A percentile compares a stretch with the other conserved stretches of the same genome.
phyloP scores from a whole-genome alignment of 441 rosid genomes.

The Mallotus japonicus region DNA sequence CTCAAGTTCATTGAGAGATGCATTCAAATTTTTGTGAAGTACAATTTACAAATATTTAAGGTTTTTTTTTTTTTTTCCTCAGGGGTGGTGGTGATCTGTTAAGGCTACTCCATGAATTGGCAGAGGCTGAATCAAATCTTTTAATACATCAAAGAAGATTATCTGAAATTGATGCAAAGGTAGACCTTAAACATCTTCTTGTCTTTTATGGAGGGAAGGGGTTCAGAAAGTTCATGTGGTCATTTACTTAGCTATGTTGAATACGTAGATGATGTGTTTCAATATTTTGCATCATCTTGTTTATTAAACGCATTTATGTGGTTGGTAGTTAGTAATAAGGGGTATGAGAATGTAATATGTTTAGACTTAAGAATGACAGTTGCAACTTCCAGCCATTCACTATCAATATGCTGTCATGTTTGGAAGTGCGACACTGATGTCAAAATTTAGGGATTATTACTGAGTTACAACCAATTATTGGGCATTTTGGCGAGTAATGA shows the following conservation, averaged over 20 bases:
- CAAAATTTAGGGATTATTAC: neutral
- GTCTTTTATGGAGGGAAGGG: neutral
- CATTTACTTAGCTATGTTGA: neutral
- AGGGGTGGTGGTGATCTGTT: constrained; percentile 94
- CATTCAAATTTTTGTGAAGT: constrained; percentile 8
- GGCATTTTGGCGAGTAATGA: too few relatives aligned
- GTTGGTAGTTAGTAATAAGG: neutral
- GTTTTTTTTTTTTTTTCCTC: constrained; percentile 21
- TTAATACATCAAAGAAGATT: constrained; percentile 57
- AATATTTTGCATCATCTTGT: constrained; percentile 4
- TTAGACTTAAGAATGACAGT: neutral
- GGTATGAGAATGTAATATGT: neutral
- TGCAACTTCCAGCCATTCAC: neutral
- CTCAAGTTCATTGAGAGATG: neutral
- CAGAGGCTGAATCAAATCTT: constrained; percentile 78
- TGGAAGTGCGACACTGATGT: neutral
- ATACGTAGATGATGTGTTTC: neutral
- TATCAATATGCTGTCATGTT: neutral
- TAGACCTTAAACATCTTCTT: constrained; percentile 17
- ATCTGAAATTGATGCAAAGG: constrained; percentile 81
- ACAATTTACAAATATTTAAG: neutral
- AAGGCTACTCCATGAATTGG: constrained; percentile 80
- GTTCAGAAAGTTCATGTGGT: neutral
- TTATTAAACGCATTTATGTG: neutral
- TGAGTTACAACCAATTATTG: neutral